phyloP scores from a whole-genome alignment of 495 filamentous ascomycete species.

The Penicillium pulvis region DNA sequence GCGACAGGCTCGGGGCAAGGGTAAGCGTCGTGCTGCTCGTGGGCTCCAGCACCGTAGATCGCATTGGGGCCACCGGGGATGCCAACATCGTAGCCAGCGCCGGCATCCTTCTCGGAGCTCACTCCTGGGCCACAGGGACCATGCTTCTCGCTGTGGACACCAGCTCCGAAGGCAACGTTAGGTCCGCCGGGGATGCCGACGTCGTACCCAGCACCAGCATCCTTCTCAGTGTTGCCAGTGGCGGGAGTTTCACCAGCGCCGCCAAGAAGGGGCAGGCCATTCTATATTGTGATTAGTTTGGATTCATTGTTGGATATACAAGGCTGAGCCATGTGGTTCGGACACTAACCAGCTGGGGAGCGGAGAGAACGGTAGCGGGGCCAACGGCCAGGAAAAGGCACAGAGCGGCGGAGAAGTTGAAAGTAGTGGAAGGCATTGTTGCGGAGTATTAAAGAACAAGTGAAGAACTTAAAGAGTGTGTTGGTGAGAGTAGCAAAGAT shows the following conservation, averaged over 20 bases:
- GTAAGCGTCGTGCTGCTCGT: constrained; percentile 23
- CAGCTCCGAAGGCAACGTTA: constrained; percentile 22
- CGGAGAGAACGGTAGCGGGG: constrained; percentile 37
- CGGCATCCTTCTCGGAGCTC: constrained; percentile 23
- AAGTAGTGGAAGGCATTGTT: constrained; percentile 37
- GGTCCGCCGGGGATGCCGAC: constrained; percentile 35
- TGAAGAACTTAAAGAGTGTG: constrained; percentile 6
- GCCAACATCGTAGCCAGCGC: constrained; percentile 24
- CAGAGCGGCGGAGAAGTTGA: constrained; percentile 37
- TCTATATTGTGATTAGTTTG: constrained; percentile 9
- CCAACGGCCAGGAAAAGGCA: constrained; percentile 39
- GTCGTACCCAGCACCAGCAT: constrained; percentile 30
- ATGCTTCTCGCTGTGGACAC: constrained; percentile 19
- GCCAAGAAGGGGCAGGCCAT: constrained; percentile 17
- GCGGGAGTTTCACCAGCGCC: constrained; percentile 17
- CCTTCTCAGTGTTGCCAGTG: constrained; percentile 29
- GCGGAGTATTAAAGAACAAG: constrained; percentile 2
- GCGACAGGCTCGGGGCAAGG: constrained; percentile 24
- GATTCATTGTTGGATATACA: background rate
- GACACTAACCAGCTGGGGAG: constrained; percentile 28
- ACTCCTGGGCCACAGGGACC: constrained; percentile 24
- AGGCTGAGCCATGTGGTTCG: constrained; percentile 16
- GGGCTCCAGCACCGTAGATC: constrained; percentile 22
- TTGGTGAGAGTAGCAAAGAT: constrained; percentile 17
- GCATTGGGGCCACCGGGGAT: constrained; percentile 37